Conservation (phyloP, 768 basidiomycete species). For the Boletus sp. region DNA sequence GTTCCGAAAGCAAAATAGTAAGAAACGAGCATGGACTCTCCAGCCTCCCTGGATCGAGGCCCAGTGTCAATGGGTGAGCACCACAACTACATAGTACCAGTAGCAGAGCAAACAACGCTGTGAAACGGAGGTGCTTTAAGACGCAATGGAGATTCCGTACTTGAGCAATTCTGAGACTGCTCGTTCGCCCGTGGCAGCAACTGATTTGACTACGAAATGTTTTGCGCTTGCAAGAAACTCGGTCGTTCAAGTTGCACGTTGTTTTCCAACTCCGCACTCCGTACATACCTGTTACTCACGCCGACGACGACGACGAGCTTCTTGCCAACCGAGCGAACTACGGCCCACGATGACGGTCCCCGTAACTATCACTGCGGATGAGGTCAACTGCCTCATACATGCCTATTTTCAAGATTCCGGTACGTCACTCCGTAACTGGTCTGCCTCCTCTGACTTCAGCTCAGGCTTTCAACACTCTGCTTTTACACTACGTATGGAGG, state of each 20-base stretch:
- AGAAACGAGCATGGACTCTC: not conserved
- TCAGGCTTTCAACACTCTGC: conserved; percentile 81
- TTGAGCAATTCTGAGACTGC: too few species aligned
- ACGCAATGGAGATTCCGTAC: too few species aligned
- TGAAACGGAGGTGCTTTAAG: not conserved
- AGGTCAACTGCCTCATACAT: conserved; percentile 83
- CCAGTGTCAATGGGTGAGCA: not conserved
- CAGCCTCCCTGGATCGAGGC: not conserved
- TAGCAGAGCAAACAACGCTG: not conserved
- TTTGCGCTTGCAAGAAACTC: not conserved
- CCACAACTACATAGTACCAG: not conserved
- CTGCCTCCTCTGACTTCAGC: conserved; percentile 5
- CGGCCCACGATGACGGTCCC: conserved; percentile 38
- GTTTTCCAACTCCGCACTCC: conserved; percentile 30
- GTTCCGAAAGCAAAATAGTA: not conserved
- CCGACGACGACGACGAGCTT: not conserved
- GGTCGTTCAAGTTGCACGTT: not conserved
- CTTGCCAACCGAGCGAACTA: not conserved
- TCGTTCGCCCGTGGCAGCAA: too few species aligned
- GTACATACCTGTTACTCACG: not conserved
- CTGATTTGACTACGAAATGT: too few species aligned
- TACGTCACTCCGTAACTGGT: conserved; percentile 23
- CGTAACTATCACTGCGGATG: conserved; percentile 72
- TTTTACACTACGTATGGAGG: conserved; percentile 76
- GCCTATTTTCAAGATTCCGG: conserved; percentile 84